Percentiles rank a stretch among this genome's conserved stretches.
These are phyloP conservation scores for Cymbidium sinense DNA, from an alignment of 106 monocot genomes.

Conservation along the genomic window DNA sequence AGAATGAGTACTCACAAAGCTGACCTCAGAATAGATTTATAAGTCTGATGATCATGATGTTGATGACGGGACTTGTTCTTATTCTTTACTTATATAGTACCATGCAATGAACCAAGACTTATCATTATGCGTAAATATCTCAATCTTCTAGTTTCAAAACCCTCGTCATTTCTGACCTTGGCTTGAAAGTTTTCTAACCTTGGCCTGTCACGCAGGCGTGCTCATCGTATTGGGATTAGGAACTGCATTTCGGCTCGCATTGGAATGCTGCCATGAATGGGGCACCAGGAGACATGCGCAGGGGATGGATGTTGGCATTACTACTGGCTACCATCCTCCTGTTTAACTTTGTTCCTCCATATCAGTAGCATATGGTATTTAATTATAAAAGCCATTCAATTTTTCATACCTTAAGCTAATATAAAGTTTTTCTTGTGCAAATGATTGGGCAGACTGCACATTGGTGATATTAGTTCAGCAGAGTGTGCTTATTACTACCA, in stretches of 20 bases:
- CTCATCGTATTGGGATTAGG: conserved; percentile 79
- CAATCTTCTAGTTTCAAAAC: conserved; percentile 1
- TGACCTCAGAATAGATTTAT: background rate
- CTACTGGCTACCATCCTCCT: conserved; percentile 47
- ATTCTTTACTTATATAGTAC: background rate
- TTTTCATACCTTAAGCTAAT: background rate
- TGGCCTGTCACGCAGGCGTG: conserved; percentile 43
- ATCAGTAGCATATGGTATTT: background rate
- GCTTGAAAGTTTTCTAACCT: background rate
- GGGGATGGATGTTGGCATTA: conserved; percentile 23
- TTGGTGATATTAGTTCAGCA: background rate
- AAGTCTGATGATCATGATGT: background rate
- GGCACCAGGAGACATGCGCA: conserved; percentile 35
- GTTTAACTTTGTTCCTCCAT: conserved; percentile 25
- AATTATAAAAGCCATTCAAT: background rate
- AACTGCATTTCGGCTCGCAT: conserved; percentile 65
- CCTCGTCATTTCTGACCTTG: background rate
- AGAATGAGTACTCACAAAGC: background rate
- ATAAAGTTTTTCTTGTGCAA: background rate
- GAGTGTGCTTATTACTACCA: background rate
- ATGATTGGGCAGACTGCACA: background rate
- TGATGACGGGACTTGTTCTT: background rate
- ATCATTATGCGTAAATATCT: background rate
- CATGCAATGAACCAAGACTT: background rate
- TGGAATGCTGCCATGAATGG: conserved; percentile 79